phyloP scores from a whole-genome alignment of 805 yeast genomes.

The Jamesozyma jinghongensis region DNA sequence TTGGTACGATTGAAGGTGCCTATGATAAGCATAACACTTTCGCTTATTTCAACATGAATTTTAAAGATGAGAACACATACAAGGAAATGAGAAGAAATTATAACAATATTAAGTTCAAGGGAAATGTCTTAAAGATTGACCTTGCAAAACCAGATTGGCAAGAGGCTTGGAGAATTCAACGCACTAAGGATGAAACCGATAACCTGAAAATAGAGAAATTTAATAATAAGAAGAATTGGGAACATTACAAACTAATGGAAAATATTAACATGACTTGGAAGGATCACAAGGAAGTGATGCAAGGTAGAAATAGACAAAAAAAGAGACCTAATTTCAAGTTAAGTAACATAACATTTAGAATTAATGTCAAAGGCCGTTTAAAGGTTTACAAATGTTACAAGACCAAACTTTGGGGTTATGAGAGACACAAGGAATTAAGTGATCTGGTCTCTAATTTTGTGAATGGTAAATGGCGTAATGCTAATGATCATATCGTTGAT shows the following conservation, averaged over 20 bases:
- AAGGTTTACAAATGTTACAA: slow-evolving; percentile 54
- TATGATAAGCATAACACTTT: slow-evolving; percentile 48
- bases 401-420: slow-evolving; percentile 86
- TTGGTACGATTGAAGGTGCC: slow-evolving; percentile 39
- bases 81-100: slow-evolving; percentile 45
- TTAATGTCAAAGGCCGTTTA: slow-evolving; percentile 47
- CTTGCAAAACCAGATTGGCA: slow-evolving; percentile 52
- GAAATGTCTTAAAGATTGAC: slow-evolving; percentile 51
- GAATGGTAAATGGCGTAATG: slow-evolving; percentile 71
- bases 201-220: slow-evolving; percentile 22
- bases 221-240: slow-evolving; percentile 34
- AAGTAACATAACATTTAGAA: slow-evolving; percentile 52
- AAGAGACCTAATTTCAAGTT: slow-evolving; percentile 37
- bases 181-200: slow-evolving; percentile 33
- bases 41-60: slow-evolving; percentile 58
- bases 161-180: slow-evolving; percentile 40
- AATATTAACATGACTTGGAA: slow-evolving; percentile 32
- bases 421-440: slow-evolving; percentile 49
- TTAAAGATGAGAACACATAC: slow-evolving; percentile 35
- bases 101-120: slow-evolving; percentile 70
- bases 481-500: slow-evolving; percentile 72
- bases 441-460: slow-evolving; percentile 57
- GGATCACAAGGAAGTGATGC: slow-evolving; percentile 37
- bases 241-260: slow-evolving; percentile 31
- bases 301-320: slow-evolving; percentile 55